Percentiles rank a stretch among this genome's conserved stretches.
Conservation (phyloP, 2,329 filamentous ascomycete genomes). For the Incumbomyces lentus region DNA sequence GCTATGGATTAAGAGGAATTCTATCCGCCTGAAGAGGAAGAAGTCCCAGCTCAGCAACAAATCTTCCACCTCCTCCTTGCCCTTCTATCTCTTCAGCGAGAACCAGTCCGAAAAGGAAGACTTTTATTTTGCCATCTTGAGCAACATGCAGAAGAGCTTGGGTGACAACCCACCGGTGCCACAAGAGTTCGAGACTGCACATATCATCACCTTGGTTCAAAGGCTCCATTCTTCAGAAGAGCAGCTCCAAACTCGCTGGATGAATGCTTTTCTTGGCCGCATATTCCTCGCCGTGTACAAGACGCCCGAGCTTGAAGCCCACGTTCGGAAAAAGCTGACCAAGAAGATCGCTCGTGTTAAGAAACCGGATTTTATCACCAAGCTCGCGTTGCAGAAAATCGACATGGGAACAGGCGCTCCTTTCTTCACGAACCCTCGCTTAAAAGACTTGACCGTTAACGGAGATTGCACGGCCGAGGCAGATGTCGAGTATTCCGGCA, state of each 20-base stretch:
- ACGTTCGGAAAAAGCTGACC: slow-evolving; percentile 74
- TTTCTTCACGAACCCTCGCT: slow-evolving; percentile 74
- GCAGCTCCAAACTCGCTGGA: slow-evolving; percentile 79
- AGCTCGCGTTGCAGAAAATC: slow-evolving; percentile 71
- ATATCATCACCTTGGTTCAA: slow-evolving; percentile 84
- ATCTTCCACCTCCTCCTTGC: slow-evolving; percentile 50
- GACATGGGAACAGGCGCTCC: slow-evolving; percentile 80
- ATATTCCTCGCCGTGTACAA: slow-evolving; percentile 82
- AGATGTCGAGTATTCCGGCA: slow-evolving; percentile 80
- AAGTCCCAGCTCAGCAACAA: slow-evolving; percentile 42
- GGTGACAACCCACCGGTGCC: slow-evolving; percentile 54
- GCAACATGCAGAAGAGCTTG: slow-evolving; percentile 63
- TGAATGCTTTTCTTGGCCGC: slow-evolving; percentile 83
- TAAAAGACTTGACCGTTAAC: slow-evolving; percentile 83
- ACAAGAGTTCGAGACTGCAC: slow-evolving; percentile 67
- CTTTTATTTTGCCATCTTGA: slow-evolving; percentile 87
- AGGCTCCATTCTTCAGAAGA: slow-evolving; percentile 85
- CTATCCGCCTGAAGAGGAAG: slow-evolving; percentile 67
- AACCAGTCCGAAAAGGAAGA: slow-evolving; percentile 96
- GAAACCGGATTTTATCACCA: slow-evolving; percentile 79
- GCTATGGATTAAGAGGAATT: slow-evolving; percentile 89
- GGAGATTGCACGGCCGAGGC: slow-evolving; percentile 81
- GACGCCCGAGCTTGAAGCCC: slow-evolving; percentile 67
- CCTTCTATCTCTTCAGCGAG: slow-evolving; percentile 90
- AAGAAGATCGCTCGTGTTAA: slow-evolving; percentile 95